Base-by-base conservation (phyloP, 805 yeast species). In the Candida maesae region DNA sequence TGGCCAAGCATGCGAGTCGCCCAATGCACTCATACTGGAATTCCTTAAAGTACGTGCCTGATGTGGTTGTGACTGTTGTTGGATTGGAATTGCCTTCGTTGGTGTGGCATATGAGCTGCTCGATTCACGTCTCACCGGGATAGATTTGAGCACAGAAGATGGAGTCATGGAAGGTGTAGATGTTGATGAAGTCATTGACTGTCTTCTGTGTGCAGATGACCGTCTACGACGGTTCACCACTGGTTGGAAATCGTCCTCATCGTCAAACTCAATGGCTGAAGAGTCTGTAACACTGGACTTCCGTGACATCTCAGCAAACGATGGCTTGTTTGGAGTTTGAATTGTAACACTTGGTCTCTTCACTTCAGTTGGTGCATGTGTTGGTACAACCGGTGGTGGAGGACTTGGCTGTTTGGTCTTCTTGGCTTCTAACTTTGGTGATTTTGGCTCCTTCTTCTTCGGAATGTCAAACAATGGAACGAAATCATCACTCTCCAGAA, bases 401-500 rank as follows among this genome's bases (percentile, higher is more conserved):
- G 38, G 40, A 8, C 46, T 14, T 18, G 49, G 42, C 3, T 7
- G n/a, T 25, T 39, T 37, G 18, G 33, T 3, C 28, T 41, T 47
- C 19, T 41, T 44, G 10, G 53, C 33, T 16, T 48, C 53, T 7
- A 38, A 6, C 27, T 39, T 51, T 31, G 55, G 53, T 13, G 49
- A 38, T 17, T 36, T 50, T 36, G 38, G 19, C n/a, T 47, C 52
- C 30, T 44, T 43, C 41, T 51, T 53, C 8, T 44, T 17, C 7
- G 43, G 33, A 2, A 54, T 30, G 41, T 68, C 72, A 42, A 67
- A 56, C 12, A 62, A 37, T 2, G 73, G 71, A n/a, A 53, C 57
- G 41, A 67, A 68, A 7, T 45, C 33, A 13, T 61, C 64, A 21
- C 59, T 52, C 8, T 61, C 65, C 44, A 75, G 59, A 42, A 72